Conservation (phyloP, 495 filamentous ascomycete genomes). For the Immersiella caudata region DNA sequence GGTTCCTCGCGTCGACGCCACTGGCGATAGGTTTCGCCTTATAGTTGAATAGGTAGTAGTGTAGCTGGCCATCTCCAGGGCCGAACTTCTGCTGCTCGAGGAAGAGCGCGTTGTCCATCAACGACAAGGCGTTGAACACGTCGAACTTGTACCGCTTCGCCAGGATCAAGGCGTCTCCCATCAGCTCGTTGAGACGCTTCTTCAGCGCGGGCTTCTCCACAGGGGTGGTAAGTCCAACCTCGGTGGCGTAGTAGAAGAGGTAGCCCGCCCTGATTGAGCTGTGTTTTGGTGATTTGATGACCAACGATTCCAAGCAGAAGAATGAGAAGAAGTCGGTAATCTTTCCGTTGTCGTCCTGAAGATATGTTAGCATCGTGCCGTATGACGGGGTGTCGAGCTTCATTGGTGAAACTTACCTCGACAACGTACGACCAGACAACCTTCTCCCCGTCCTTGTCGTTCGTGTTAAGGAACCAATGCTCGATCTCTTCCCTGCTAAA, state of each 20-base stretch:
- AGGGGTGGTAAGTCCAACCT: slow-evolving; percentile 68
- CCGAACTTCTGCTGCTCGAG: slow-evolving; percentile 91
- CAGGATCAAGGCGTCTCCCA: slow-evolving; percentile 83
- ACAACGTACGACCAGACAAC: slow-evolving; percentile 92
- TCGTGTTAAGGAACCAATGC: slow-evolving; percentile 82
- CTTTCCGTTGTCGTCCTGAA: slow-evolving; percentile 58
- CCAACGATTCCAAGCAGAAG: slow-evolving; percentile 89
- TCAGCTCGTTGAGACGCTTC: slow-evolving; percentile 70
- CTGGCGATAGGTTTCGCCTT: slow-evolving; percentile 77
- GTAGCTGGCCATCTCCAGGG: slow-evolving; percentile 86
- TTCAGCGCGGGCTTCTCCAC: slow-evolving; percentile 61
- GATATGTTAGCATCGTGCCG: not conserved
- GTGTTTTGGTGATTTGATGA: slow-evolving; percentile 79
- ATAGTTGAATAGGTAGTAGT: slow-evolving; percentile 98
- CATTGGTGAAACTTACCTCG: slow-evolving; percentile 55
- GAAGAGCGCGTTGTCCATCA: slow-evolving; percentile 92
- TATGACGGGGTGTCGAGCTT: not conserved
- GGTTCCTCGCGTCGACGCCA: slow-evolving; percentile 77
- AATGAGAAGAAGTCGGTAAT: slow-evolving; percentile 98
- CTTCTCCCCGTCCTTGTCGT: slow-evolving; percentile 64
- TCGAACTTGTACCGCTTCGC: slow-evolving; percentile 89
- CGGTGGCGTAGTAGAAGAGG: slow-evolving; percentile 93
- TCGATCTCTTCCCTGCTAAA: slow-evolving; percentile 78
- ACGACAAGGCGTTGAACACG: slow-evolving; percentile 93
- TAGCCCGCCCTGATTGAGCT: slow-evolving; percentile 82